A percentile compares a stretch with the other conserved stretches of the same genome.
Evolutionary conservation across 345 rosid genomes (phyloP).

Genomic region (Arabis hirsuta): DNA sequence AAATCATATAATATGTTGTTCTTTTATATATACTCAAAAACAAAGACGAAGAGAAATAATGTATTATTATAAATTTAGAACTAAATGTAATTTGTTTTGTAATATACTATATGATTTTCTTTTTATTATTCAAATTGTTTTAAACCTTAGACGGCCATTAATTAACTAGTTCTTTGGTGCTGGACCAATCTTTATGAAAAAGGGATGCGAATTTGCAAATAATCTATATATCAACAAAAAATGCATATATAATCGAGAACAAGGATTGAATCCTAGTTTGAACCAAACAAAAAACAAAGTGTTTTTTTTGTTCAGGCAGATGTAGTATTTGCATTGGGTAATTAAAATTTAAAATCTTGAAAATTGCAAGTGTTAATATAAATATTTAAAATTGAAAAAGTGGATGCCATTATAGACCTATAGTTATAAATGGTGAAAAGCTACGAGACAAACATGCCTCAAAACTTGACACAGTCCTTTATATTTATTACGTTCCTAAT

Average conservation of each 20-base stretch:
- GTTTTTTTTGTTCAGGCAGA: background rate
- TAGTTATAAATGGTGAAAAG: conserved; percentile 29
- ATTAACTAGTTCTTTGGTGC: background rate
- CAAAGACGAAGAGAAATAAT: background rate
- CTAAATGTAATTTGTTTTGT: background rate
- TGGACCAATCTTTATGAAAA: background rate
- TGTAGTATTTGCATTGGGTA: background rate
- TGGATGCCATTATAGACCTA: conserved; percentile 18
- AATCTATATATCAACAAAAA: background rate
- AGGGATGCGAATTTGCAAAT: background rate
- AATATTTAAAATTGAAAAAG: background rate
- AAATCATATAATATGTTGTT: too few species aligned
- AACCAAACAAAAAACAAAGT: background rate
- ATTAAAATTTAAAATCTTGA: background rate
- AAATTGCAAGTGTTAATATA: background rate
- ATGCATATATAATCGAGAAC: background rate
- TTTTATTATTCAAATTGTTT: background rate
- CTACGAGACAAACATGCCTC: conserved; percentile 49
- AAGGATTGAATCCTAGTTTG: background rate
- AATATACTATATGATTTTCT: background rate
- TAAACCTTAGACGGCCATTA: background rate
- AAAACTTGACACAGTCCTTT: conserved; percentile 40
- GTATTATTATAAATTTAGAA: background rate
- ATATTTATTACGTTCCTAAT: conserved; percentile 48
- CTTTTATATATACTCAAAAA: background rate